Percentiles rank a stretch among this genome's conserved stretches.
Conservation (phyloP, 768 basidiomycete genomes). For the Rhodotorula babjevae region DNA sequence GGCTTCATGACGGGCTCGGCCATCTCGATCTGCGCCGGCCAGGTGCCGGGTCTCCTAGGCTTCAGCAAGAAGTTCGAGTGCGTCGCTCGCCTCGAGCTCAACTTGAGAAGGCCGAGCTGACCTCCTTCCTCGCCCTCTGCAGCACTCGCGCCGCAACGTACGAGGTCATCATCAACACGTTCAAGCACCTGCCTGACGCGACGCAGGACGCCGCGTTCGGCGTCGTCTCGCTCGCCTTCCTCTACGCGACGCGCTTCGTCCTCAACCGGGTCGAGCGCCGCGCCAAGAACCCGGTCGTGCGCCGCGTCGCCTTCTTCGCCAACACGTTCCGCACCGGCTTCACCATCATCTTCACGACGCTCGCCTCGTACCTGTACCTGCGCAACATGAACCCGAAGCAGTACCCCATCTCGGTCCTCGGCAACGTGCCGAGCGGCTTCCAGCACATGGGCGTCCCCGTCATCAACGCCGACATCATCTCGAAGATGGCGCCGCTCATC, state of each 20-base stretch:
- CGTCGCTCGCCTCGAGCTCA: no score
- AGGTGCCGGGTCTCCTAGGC: conserved; percentile 80
- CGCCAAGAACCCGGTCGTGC: conserved; percentile 51
- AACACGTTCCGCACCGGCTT: conserved; percentile 48
- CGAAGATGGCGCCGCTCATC: conserved; percentile 60
- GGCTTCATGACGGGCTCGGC: conserved; percentile 96
- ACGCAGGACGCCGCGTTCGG: conserved; percentile 86
- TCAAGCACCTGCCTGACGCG: conserved; percentile 63
- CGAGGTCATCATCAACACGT: conserved; percentile 82
- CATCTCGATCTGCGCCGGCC: conserved; percentile 53
- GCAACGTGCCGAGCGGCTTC: conserved; percentile 61
- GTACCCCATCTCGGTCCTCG: conserved; percentile 64
- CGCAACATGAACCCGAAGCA: conserved; percentile 65
- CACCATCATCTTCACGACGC: conserved; percentile 67
- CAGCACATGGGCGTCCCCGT: conserved; percentile 53
- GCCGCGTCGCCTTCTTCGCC: conserved; percentile 73
- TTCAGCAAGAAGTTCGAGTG: conserved; percentile 45
- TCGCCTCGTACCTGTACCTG: conserved; percentile 68
- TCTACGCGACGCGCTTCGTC: conserved; percentile 64
- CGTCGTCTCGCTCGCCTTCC: conserved; percentile 41
- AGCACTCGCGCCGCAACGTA: conserved; percentile 75
- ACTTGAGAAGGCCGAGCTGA: no score
- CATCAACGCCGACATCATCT: conserved; percentile 47
- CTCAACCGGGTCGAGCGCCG: conserved; percentile 61
- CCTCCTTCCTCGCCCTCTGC: no score